phyloP scores from a whole-genome alignment of 176 grass and related monocot species.

The Pontederia crassipes region DNA sequence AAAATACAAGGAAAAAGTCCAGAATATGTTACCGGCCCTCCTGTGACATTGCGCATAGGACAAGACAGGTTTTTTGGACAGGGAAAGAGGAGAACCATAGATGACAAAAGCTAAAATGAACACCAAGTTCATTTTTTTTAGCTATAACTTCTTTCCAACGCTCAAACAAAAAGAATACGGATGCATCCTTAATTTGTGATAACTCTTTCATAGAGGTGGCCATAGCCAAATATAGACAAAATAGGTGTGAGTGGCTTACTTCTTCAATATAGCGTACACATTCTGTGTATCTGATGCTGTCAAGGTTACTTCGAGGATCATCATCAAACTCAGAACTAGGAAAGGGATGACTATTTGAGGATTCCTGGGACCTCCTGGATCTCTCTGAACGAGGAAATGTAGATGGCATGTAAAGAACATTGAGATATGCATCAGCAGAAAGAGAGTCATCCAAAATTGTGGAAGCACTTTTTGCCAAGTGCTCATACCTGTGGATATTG shows the following conservation, averaged over 20 bases:
- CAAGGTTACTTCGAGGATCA: conserved; percentile 78
- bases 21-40: no score
- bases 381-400: conserved; percentile 87
- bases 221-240: background rate
- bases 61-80: no score
- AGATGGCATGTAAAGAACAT: conserved; percentile 89
- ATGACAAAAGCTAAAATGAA: no score
- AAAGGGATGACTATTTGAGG: conserved; percentile 31
- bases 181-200: no score
- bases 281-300: conserved; percentile 61
- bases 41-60: no score
- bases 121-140: no score
- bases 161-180: no score
- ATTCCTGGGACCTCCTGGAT: conserved; percentile 43
- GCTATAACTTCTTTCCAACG: no score
- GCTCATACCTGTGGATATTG: conserved; percentile 65
- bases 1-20: no score
- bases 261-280: conserved; percentile 95
- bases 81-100: no score
- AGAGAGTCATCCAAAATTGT: conserved; percentile 96
- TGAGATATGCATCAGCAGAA: conserved; percentile 94
- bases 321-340: conserved; percentile 53
- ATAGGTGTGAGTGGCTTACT: conserved; percentile 29
- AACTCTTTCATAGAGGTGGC: no score
- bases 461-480: conserved; percentile 75